phyloP scores from a whole-genome alignment of 2,329 filamentous ascomycete species.

The Stemphylium vesicarium region DNA sequence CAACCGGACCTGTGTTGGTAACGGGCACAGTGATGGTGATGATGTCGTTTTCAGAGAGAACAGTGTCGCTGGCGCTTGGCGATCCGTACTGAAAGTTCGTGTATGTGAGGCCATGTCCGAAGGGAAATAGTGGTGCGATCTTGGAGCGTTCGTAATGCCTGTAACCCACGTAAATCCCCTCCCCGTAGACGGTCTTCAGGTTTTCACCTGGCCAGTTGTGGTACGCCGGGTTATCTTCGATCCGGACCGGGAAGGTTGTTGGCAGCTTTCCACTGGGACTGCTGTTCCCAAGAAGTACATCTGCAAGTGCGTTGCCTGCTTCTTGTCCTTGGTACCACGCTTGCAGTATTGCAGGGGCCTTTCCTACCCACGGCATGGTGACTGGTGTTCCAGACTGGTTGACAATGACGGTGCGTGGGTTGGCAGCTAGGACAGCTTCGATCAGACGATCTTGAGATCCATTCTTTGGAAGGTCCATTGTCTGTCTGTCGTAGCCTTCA shows the following conservation, averaged over 20 bases:
- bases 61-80: conserved; percentile 59
- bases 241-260: conserved; percentile 67
- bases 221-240: conserved; percentile 71
- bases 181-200: conserved; percentile 70
- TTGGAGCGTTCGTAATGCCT: conserved; percentile 70
- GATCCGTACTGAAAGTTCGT: conserved; percentile 72
- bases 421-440: conserved; percentile 66
- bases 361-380: conserved; percentile 71
- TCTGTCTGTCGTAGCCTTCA: conserved; percentile 69
- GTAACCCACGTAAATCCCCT: conserved; percentile 77
- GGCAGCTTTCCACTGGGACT: conserved; percentile 80
- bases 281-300: conserved; percentile 74
- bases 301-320: conserved; percentile 79
- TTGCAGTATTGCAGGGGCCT: conserved; percentile 71
- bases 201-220: conserved; percentile 78
- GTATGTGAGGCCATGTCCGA: conserved; percentile 80
- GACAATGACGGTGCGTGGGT: conserved; percentile 72
- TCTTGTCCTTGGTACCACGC: conserved; percentile 90
- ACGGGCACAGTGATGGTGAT: conserved; percentile 59
- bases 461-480: conserved; percentile 63
- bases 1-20: conserved; percentile 62
- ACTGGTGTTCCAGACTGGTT: conserved; percentile 79
- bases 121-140: conserved; percentile 71
- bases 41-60: conserved; percentile 53
- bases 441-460: conserved; percentile 70